Evolutionary conservation across 148 eudicot species (phyloP), one percentile per base, ranked within the genome.

Genomic region (Mesembryanthemum crystallinum): DNA sequence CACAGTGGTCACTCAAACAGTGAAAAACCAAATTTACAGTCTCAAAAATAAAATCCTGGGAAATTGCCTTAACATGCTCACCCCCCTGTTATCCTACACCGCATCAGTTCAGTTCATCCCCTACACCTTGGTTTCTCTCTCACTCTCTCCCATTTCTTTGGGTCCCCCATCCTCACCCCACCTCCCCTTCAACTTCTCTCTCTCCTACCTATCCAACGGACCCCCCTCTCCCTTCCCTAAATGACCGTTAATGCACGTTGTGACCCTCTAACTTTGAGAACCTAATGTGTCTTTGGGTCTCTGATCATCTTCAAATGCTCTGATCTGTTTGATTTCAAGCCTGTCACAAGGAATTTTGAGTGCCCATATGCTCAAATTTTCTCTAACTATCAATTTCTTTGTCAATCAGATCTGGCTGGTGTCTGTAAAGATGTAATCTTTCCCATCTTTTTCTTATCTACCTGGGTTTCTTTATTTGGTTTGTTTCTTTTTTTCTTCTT

Each of bases 351-450:
- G 69, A 35, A 69, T 18, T 29, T 57, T 68, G 69, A 82, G 73
- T 52, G 70, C 76, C 82, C 64, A 67, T 76, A 85, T 87, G 70
- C 76, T 76, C 74, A 73, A 64, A 74, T 43, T 72, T 73, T 77
- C 35, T 83, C 66, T 75, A 54, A 70, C 77, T 68, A 58, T 72
- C 78, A 66, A 78, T 76, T 83, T 84, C 79, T 51, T 67, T 32
- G 73, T 69, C 72, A 21, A 49, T 68, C 76, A 85, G 93, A 88
- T 87, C 90, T 79, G 80, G 70, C 77, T 71, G 29, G 21, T 73
- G 28, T 43, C 85, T 85, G 82, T 84, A 82, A 88, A 87, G 88
- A 88, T 87, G 79, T 84, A 84, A 78, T 80, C 78, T 76, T 80
- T 79, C n/a, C n/a, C n/a, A n/a, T n/a, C n/a, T 67, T 39, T 78